phyloP scores from a whole-genome alignment of 441 rosid genomes.

The Breynia disticha region DNA sequence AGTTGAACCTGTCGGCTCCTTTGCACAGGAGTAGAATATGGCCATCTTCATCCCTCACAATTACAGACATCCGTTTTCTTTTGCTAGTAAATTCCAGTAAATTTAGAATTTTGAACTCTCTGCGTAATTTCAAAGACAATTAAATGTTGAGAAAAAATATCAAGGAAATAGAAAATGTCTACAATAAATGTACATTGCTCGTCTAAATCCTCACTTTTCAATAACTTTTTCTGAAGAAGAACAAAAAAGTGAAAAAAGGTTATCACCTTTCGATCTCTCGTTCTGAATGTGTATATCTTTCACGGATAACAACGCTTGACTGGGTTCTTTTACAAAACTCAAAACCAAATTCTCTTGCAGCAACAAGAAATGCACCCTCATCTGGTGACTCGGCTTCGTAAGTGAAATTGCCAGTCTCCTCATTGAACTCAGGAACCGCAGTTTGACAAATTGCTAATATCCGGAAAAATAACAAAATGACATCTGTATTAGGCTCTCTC shows the following conservation, averaged over 20 bases:
- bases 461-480: conserved; percentile 52
- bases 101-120: conserved; percentile 90
- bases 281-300: conserved; percentile 42
- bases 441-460: conserved; percentile 83
- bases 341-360: conserved; percentile 95
- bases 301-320: conserved; percentile 64
- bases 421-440: conserved; percentile 83
- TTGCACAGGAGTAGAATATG: conserved; percentile 82
- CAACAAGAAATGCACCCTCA: conserved; percentile 87
- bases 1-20: conserved; percentile 94
- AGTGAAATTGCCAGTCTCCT: conserved; percentile 56
- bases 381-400: conserved; percentile 99
- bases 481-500: conserved; percentile 54
- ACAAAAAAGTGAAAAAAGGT: too few relatives aligned
- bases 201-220: conserved; percentile 50
- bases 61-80: conserved; percentile 91
- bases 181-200: conserved; percentile 3
- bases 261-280: conserved; percentile 61
- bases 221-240: conserved; percentile 25
- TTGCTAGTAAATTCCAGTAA: conserved; percentile 94
- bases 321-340: conserved; percentile 82
- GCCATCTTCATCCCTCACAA: conserved; percentile 66
- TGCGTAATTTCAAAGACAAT: conserved; percentile 25
- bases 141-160: conserved; percentile 12
- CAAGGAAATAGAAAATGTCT: conserved; percentile 12